These are phyloP conservation scores for Botrytis aclada DNA, from an alignment of 2,329 filamentous ascomycete genomes.

Conservation along the genomic window DNA sequence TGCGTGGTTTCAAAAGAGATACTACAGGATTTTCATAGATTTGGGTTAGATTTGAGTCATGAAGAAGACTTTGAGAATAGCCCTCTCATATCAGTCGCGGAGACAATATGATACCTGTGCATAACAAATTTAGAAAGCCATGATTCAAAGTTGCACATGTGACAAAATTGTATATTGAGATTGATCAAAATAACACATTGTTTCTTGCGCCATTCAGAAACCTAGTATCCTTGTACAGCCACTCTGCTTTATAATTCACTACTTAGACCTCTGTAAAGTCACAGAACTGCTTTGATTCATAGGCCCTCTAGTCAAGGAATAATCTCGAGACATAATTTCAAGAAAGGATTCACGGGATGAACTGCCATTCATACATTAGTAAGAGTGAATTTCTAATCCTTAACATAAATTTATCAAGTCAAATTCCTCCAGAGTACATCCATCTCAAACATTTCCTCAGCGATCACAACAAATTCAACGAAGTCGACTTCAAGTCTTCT, in stretches of 20 bases:
- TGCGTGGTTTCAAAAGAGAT: background rate
- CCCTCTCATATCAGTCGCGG: rapidly evolving
- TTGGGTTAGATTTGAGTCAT: background rate
- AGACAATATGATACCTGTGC: rapidly evolving
- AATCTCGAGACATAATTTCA: background rate
- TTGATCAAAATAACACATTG: background rate
- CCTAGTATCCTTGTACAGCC: background rate
- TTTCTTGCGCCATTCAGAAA: background rate
- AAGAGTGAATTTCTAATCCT: too few relatives aligned
- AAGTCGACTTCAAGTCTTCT: background rate
- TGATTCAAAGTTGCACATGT: background rate
- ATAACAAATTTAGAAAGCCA: background rate
- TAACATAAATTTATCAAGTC: background rate
- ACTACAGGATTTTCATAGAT: background rate
- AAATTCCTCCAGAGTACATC: too few relatives aligned
- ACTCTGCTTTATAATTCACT: background rate
- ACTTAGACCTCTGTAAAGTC: background rate
- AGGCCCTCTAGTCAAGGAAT: background rate
- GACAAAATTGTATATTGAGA: background rate
- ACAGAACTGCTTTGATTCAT: background rate
- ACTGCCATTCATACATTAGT: background rate
- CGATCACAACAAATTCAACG: background rate
- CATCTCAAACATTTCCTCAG: background rate
- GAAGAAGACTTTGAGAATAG: rapidly evolving
- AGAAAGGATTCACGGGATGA: background rate